These are phyloP conservation scores for Vitis rupestris DNA, from an alignment of 164 flowering plant species.

Conservation along the genomic window DNA sequence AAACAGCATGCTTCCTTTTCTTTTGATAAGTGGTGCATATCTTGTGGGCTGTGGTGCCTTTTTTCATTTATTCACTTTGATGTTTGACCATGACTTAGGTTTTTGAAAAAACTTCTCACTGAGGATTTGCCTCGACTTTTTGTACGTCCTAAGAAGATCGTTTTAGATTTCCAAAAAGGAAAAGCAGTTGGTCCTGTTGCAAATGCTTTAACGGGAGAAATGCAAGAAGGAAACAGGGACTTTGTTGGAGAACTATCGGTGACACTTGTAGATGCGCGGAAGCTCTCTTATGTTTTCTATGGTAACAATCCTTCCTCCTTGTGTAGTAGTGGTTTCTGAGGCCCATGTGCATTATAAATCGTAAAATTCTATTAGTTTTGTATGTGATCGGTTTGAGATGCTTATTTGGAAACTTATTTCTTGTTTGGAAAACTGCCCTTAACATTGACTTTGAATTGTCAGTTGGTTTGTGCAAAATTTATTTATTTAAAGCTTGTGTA, in stretches of 20 bases:
- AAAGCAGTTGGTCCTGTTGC: slow-evolving; percentile 80
- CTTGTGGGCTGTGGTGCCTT: not conserved
- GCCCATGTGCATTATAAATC: not conserved
- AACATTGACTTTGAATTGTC: not conserved
- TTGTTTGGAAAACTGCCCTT: not conserved
- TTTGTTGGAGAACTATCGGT: slow-evolving; percentile 93
- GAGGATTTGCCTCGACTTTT: slow-evolving; percentile 90
- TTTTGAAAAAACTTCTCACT: slow-evolving; percentile 94
- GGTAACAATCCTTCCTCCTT: slow-evolving; percentile 41
- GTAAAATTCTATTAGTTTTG: not conserved
- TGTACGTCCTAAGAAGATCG: slow-evolving; percentile 94
- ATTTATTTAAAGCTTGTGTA: not conserved
- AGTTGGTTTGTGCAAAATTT: not conserved
- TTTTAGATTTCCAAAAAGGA: slow-evolving; percentile 88
- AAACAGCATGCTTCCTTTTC: no score
- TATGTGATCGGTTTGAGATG: not conserved
- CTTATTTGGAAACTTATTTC: not conserved
- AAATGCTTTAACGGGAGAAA: slow-evolving; percentile 57
- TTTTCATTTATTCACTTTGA: not conserved
- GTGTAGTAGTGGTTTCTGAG: not conserved
- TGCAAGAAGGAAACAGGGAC: slow-evolving; percentile 81
- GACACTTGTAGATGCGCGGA: slow-evolving; percentile 91
- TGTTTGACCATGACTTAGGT: slow-evolving; percentile 41
- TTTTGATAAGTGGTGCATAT: not conserved
- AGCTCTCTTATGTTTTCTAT: slow-evolving; percentile 66